A percentile compares a stretch with the other conserved stretches of the same genome.
Conservation (phyloP, 2,329 filamentous ascomycete genomes). For the Hortaea sp. region DNA sequence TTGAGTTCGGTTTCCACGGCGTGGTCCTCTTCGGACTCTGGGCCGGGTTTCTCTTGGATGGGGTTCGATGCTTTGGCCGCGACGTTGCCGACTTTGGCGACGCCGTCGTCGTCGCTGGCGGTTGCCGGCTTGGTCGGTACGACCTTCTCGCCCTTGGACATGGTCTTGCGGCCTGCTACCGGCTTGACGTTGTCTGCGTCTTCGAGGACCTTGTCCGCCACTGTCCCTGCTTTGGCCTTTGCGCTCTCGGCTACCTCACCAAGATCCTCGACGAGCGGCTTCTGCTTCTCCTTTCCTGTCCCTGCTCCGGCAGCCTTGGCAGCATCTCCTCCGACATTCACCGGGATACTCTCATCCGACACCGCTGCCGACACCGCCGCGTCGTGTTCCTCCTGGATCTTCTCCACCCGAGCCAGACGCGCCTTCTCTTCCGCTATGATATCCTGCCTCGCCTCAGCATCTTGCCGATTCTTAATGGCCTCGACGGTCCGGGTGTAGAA, state of each 20-base stretch:
- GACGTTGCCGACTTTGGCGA: slow-evolving; percentile 36
- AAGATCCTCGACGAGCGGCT: not conserved
- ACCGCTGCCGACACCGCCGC: slow-evolving; percentile 8
- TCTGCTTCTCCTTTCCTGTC: slow-evolving; percentile 38
- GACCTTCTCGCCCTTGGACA: slow-evolving; percentile 27
- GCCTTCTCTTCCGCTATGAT: slow-evolving; percentile 18
- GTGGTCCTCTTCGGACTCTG: slow-evolving; percentile 49
- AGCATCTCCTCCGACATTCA: not conserved
- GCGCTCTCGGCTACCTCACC: slow-evolving; percentile 51
- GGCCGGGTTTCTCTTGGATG: slow-evolving; percentile 24
- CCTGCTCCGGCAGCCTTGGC: slow-evolving; percentile 12
- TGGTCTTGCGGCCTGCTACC: slow-evolving; percentile 46
- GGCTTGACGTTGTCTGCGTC: slow-evolving; percentile 22
- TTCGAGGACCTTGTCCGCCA: not conserved
- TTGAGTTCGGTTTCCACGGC: slow-evolving; percentile 64
- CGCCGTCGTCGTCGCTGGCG: slow-evolving; percentile 30
- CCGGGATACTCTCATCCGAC: slow-evolving; percentile 1
- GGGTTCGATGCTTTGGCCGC: slow-evolving; percentile 26
- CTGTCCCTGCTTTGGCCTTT: slow-evolving; percentile 11
- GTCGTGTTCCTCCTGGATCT: slow-evolving; percentile 23
- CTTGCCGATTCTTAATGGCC: slow-evolving; percentile 42
- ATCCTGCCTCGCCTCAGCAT: slow-evolving; percentile 21
- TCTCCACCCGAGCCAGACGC: slow-evolving; percentile 17
- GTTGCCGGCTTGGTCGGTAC: slow-evolving; percentile 22
- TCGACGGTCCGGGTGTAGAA: slow-evolving; percentile 48